Base-by-base conservation (phyloP, 2,329 filamentous ascomycete genomes). In the Trichoderma endophyticum region DNA sequence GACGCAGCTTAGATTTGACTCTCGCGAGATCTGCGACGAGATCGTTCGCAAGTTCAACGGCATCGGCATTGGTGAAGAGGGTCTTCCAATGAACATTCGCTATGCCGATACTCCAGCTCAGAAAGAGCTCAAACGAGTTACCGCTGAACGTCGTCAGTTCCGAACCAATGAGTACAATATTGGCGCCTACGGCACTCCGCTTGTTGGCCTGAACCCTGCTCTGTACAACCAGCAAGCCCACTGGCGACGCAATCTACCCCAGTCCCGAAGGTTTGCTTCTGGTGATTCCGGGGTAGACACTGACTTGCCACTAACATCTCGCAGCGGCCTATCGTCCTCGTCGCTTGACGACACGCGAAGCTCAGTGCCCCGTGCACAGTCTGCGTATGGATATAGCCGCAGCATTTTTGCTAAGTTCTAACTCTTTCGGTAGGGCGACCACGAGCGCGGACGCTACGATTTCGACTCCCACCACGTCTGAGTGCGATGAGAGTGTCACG, bases 71-170 rank as follows among this genome's bases (percentile, higher is more conserved):
- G 93, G 93, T 54, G 90, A 92, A 39, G 93, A 97, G 78, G 90
- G 92, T 32, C 89, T 96, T 75, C 91, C 95, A 74, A 89, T 96
- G 83, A 95, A 98, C 83, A 94, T 99, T 76, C 95, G 96, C 75
- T 99, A 97, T 81, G 95, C 97, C 74, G 96, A 99, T 79, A 99
- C 96, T 48, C 93, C 96, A 70, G 93, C 95, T 74, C 96, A 99
- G 83, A 99, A 99, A 86, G 90, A 96, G 80, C 87, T 99, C 76
- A 99, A 99, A 87, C 92, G 96, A 75, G 92, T 98, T 80, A 98
- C 95, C 56, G 94, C 96, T 36, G 94, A 97, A 80, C 93, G 95
- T 72, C 94, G 96, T 73, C 94, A 97, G 79, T 98, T 97, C 84
- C 93, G 96, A 73, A 96, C 95, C 72, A 96, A 96, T 72, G 96